Conservation (phyloP, 805 yeast species). For the Barnettozyma sp. region DNA sequence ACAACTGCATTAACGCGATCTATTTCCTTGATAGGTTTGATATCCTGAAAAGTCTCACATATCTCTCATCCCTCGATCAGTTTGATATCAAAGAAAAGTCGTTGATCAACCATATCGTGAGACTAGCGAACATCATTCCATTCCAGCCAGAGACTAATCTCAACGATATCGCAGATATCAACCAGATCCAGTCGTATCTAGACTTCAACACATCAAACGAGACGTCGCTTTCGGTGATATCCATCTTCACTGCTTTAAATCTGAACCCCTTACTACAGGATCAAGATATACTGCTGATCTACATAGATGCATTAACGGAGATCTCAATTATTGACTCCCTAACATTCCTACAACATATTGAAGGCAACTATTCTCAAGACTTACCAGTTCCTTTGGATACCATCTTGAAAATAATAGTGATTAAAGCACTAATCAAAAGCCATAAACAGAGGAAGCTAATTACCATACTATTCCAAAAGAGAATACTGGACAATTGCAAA, state of each 20-base stretch:
- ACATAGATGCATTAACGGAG: slow-evolving; percentile 19
- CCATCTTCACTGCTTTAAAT: slow-evolving; percentile 14
- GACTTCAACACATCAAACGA: slow-evolving; percentile 13
- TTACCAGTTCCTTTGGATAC: slow-evolving; percentile 8
- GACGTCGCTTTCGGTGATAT: slow-evolving; percentile 19
- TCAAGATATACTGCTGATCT: slow-evolving; percentile 18
- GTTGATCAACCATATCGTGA: slow-evolving; percentile 18
- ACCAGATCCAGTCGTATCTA: slow-evolving; percentile 11
- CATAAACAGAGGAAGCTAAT: slow-evolving; percentile 14
- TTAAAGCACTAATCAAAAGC: slow-evolving; percentile 18
- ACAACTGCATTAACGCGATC: slow-evolving; percentile 20
- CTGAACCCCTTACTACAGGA: slow-evolving; percentile 13
- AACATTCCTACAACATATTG: slow-evolving; percentile 5
- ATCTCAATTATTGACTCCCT: slow-evolving; percentile 10
- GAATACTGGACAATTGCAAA: slow-evolving; percentile 1
- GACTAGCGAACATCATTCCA: slow-evolving; percentile 21
- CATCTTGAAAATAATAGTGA: slow-evolving; percentile 14
- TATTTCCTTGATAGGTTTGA: slow-evolving; percentile 24
- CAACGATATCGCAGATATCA: slow-evolving; percentile 3
- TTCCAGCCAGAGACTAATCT: slow-evolving; percentile 13
- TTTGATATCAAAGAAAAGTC: slow-evolving; percentile 6
- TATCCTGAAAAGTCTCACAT: slow-evolving; percentile 12
- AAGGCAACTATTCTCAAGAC: slow-evolving; percentile 5
- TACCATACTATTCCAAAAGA: slow-evolving; percentile 1
- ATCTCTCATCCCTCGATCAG: slow-evolving; percentile 12